Evolutionary conservation across 176 grass and related monocot species (phyloP), one percentile per base, ranked within the genome.

Genomic region (Saccharum spontaneum): DNA sequence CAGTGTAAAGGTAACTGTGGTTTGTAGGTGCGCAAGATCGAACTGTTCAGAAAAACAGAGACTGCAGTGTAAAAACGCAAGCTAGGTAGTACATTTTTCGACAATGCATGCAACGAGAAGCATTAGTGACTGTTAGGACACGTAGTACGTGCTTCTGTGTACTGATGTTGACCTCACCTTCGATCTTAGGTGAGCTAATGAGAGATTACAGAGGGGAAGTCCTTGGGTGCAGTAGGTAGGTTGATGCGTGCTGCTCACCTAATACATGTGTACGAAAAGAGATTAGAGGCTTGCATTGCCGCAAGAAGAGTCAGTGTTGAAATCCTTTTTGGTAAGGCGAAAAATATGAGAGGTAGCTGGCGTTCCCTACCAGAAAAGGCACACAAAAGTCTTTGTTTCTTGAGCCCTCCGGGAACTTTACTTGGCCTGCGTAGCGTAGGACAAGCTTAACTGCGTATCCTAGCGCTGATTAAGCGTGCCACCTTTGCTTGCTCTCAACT

Each of bases 401-500:
- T 81, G 44, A 50, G 81, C n/a, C 11, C 8, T 20, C 81, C 57
- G 44, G 54, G 55, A 82, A 8, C 69, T 74, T 74, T 45, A 46
- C 79, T 17, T 48, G 37, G 54, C 10, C 45, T 33, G 22, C 31
- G 22, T 15, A 38, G 57, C 39, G 30, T 10, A 38, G 57, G 57
- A 44, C 69, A 39, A 70, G 31, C 74, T 74, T 68, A 18, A 65
- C 68, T 28, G 26, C 18, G 34, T 23, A 7, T 61, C 22, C 72
- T 67, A 23, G 64, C 39, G 55, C 59, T 37, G 66, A 86, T 60
- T 83, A 83, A 87, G 59, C 84, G 46, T 83, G 75, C 37, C 28
- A 67, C 17, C 74, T 87, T 90, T 90, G 89, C 80, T 90, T 90
- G 68, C 6, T 67, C 23, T 69, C 17, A 12, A 87, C 84, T 87